phyloP scores from a whole-genome alignment of 306 rosid species.

The Castanopsis chinensis region DNA sequence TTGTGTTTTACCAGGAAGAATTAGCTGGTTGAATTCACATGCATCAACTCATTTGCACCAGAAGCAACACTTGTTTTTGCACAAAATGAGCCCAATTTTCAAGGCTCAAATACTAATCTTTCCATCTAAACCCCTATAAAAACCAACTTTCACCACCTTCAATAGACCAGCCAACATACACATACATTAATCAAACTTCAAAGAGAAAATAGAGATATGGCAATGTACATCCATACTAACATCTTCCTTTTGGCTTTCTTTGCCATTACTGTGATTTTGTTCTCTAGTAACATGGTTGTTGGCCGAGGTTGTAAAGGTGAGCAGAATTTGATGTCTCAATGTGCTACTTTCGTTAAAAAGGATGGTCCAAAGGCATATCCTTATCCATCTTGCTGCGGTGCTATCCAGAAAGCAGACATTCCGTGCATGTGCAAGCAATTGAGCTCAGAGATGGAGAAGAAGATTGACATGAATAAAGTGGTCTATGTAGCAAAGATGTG shows the following conservation, averaged over 20 bases:
- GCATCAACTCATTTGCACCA: too few species aligned
- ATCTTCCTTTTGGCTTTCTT: constrained; percentile 9
- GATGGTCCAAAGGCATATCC: neutral
- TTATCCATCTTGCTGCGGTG: constrained; percentile 17
- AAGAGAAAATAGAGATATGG: constrained; percentile 12
- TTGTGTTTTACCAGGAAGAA: too few species aligned
- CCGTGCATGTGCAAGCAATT: constrained; percentile 8
- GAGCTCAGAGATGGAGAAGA: neutral
- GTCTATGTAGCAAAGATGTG: constrained; percentile 14
- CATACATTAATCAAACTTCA: neutral
- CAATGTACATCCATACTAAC: neutral
- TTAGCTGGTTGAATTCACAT: too few species aligned
- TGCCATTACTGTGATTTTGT: neutral
- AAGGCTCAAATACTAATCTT: neutral
- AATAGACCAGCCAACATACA: neutral
- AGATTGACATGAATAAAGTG: constrained; percentile 24
- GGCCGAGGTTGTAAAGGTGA: constrained; percentile 29
- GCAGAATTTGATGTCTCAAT: constrained; percentile 3
- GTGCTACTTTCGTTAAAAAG: constrained; percentile 14
- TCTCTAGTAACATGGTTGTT: neutral
- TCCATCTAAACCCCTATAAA: neutral
- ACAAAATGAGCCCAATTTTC: too few species aligned
- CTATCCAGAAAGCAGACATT: neutral
- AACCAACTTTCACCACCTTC: neutral
- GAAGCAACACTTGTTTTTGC: too few species aligned